Conservation (phyloP, 2,329 filamentous ascomycete genomes). For the Epichloe festucae region DNA sequence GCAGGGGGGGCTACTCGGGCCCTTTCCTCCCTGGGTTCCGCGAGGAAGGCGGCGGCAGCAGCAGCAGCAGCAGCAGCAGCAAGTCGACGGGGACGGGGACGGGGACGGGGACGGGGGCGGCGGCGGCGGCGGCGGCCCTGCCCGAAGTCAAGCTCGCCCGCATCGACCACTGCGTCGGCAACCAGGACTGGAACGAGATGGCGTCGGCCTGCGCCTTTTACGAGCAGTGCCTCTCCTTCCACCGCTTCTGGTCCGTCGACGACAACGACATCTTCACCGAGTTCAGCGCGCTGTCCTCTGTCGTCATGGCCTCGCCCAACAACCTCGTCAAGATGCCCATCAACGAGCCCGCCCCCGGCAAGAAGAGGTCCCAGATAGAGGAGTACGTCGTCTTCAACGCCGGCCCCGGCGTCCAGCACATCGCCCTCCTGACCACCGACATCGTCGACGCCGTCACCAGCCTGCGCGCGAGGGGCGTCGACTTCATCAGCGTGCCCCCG, state of each 20-base stretch:
- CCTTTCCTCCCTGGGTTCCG: slow-evolving; percentile 76
- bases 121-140: slow-evolving; percentile 26
- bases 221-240: slow-evolving; percentile 80
- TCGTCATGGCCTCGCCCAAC: slow-evolving; percentile 82
- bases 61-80: no score
- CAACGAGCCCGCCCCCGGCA: slow-evolving; percentile 85
- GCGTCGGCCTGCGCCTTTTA: slow-evolving; percentile 56
- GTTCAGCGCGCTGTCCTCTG: slow-evolving; percentile 74
- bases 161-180: slow-evolving; percentile 95
- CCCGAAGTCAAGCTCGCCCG: slow-evolving; percentile 55
- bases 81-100: slow-evolving; percentile 11
- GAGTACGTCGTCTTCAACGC: slow-evolving; percentile 86
- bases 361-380: slow-evolving; percentile 88
- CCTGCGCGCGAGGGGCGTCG: slow-evolving; percentile 73
- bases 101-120: slow-evolving; percentile 1
- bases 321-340: slow-evolving; percentile 95
- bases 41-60: slow-evolving; percentile 17
- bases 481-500: slow-evolving; percentile 85
- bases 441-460: slow-evolving; percentile 68
- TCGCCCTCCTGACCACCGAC: slow-evolving; percentile 69
- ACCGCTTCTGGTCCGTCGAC: slow-evolving; percentile 95
- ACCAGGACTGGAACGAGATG: slow-evolving; percentile 93
- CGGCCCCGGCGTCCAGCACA: slow-evolving; percentile 84
- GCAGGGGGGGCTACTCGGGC: slow-evolving; percentile 57
- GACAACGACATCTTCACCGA: slow-evolving; percentile 88